Base-by-base conservation (phyloP, 345 rosid species). In the Geranium brycei region DNA sequence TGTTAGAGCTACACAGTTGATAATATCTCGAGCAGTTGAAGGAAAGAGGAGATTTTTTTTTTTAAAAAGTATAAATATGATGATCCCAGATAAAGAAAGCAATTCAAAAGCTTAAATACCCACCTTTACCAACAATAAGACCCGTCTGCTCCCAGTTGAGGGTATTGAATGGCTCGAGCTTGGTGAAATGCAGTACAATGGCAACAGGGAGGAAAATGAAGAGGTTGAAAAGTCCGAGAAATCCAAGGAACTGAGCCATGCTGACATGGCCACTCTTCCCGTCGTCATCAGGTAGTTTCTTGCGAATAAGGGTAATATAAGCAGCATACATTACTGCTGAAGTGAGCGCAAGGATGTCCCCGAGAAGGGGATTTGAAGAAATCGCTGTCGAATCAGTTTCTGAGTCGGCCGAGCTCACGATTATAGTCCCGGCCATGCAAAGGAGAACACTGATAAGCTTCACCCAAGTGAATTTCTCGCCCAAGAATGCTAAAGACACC, bases 181-280 rank as follows among this genome's bases (percentile, higher is more conserved):
- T 79, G 60, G 88, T 80, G 66, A 92, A 72, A 76, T 79, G 71
- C 67, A 92, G 91, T 38, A 92, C 51, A 30, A 92, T 68, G 63
- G 88, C 93, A 35, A 83, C 77, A 0, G 98, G 98, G 57, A 92
- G 79, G 79, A 92, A 87, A 59, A 89, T 77, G 61, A 89, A 60
- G 51, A 89, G 67, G 66, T 89, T 92, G 72, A 92, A 92, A 55
- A 89, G 85, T 72, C 95, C 98, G 1, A 92, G 72, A 72, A 73
- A 92, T 68, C 98, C 96, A 10, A 92, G 90, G 78, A 92, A 83
- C 74, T 81, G 88, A n/a, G 93, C 96, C 95, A 85, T 92, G 68
- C 98, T 89, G 30, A 71, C 90, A 58, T 72, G 82, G 4, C 93
- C 91, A 30, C 71, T 73, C 60, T 81, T 84, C 19, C 77, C 95